A percentile compares a stretch with the other conserved stretches of the same genome.
Conservation (phyloP, 345 rosid species). For the Salix suchowensis region DNA sequence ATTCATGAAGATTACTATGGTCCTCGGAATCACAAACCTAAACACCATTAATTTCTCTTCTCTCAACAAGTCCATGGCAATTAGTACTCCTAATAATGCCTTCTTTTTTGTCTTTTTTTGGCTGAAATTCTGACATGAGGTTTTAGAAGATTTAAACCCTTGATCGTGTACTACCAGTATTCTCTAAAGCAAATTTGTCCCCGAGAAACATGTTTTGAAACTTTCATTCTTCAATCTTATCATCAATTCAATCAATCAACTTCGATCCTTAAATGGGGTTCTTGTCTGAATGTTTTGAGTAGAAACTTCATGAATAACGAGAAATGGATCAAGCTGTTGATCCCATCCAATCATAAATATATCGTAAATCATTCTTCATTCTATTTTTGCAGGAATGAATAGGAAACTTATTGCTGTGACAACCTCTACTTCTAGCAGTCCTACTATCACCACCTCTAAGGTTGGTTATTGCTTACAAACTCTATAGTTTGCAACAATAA, state of each 20-base stretch:
- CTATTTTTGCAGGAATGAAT: conserved; percentile 11
- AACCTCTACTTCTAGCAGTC: conserved; percentile 5
- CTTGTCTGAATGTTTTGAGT: background rate
- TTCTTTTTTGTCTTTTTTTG: background rate
- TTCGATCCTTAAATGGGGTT: background rate
- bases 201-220: background rate
- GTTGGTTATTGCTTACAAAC: conserved; percentile 9
- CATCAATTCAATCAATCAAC: no score
- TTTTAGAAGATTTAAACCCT: background rate
- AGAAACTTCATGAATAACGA: background rate
- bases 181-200: background rate
- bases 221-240: background rate
- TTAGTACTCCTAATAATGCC: background rate
- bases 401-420: conserved; percentile 30
- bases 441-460: conserved; percentile 20
- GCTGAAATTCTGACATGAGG: conserved; percentile 3
- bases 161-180: background rate
- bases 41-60: conserved; percentile 13
- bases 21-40: conserved; percentile 47
- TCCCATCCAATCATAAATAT: background rate
- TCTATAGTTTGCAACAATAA: background rate
- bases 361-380: background rate
- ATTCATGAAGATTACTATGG: conserved; percentile 65
- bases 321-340: background rate
- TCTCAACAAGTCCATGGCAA: background rate